A percentile compares a stretch with the other conserved stretches of the same genome.
These are phyloP conservation scores for Pleurotus salmoneostramineus DNA, from an alignment of 768 basidiomycete species.

Conservation along the genomic window DNA sequence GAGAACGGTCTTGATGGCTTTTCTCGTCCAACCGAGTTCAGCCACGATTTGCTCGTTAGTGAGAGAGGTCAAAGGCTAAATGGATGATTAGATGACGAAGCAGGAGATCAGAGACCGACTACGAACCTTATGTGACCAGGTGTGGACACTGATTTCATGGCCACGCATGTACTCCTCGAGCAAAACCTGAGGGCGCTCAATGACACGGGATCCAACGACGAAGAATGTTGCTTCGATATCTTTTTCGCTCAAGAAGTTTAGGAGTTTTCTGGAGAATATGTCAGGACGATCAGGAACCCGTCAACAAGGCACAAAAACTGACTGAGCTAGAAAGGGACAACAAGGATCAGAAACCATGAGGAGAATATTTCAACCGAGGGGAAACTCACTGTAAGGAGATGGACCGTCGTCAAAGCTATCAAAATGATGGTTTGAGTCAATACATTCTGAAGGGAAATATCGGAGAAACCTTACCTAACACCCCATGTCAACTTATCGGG, in stretches of 20 bases:
- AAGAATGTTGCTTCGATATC: constrained; percentile 84
- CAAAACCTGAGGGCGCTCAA: constrained; percentile 73
- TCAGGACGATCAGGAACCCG: constrained; percentile 5
- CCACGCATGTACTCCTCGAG: constrained; percentile 78
- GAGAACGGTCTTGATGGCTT: constrained; percentile 72
- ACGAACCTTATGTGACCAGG: constrained; percentile 80
- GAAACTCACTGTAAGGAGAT: constrained; percentile 65
- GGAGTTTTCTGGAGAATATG: constrained; percentile 44
- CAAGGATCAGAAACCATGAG: constrained; percentile 5
- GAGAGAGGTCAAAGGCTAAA: constrained; percentile 59
- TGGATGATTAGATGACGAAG: background rate
- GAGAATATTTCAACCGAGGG: background rate
- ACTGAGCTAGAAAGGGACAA: constrained; percentile 41
- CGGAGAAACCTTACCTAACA: constrained; percentile 41
- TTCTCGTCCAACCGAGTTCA: constrained; percentile 89
- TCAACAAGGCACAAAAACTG: constrained; percentile 16
- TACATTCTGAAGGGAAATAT: background rate
- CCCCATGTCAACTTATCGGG: constrained; percentile 74
- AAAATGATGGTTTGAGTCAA: constrained; percentile 1
- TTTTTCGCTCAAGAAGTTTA: constrained; percentile 66
- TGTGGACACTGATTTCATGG: constrained; percentile 82
- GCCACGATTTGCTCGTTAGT: constrained; percentile 86
- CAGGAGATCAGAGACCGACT: too few species aligned
- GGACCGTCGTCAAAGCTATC: constrained; percentile 85
- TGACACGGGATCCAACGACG: constrained; percentile 68